A percentile compares a stretch with the other conserved stretches of the same genome.
Conservation (phyloP, 148 eudicot species). For the Vaccinium myrtillus region DNA sequence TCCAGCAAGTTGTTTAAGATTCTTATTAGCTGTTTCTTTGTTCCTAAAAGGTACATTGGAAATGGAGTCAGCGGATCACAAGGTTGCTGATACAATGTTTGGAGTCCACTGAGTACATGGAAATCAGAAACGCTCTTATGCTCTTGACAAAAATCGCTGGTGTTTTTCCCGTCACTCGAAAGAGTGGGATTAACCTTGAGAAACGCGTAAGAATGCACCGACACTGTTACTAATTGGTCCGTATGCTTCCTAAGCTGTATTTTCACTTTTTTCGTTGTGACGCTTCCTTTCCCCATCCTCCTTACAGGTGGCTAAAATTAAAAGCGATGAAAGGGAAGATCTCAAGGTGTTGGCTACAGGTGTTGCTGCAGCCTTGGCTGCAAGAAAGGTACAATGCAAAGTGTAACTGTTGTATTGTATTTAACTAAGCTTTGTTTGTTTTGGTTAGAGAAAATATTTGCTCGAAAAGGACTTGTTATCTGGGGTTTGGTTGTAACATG, state of each 20-base stretch:
- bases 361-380: constrained; percentile 98
- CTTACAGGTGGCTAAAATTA: constrained; percentile 90
- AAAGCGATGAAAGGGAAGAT: constrained; percentile 96
- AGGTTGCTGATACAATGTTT: constrained; percentile 87
- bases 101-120: constrained; percentile 96
- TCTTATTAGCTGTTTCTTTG: background rate
- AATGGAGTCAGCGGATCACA: constrained; percentile 97
- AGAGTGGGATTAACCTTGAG: constrained; percentile 96
- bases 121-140: constrained; percentile 89
- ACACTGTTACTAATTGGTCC: background rate
- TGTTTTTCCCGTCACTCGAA: constrained; percentile 93
- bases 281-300: background rate
- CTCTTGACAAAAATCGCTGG: constrained; percentile 82
- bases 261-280: background rate
- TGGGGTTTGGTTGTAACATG: background rate
- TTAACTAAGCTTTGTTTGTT: background rate
- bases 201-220: constrained; percentile 62
- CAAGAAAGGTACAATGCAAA: constrained; percentile 66
- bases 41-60: constrained; percentile 82
- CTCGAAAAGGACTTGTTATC: background rate
- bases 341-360: constrained; percentile 95
- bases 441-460: background rate
- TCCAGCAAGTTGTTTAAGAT: background rate
- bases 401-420: background rate
- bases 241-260: constrained; percentile 1